A percentile compares a stretch with the other conserved stretches of the same genome.
Evolutionary conservation across 495 filamentous ascomycete genomes (phyloP).

Genomic region (Xylaria flabelliformis): DNA sequence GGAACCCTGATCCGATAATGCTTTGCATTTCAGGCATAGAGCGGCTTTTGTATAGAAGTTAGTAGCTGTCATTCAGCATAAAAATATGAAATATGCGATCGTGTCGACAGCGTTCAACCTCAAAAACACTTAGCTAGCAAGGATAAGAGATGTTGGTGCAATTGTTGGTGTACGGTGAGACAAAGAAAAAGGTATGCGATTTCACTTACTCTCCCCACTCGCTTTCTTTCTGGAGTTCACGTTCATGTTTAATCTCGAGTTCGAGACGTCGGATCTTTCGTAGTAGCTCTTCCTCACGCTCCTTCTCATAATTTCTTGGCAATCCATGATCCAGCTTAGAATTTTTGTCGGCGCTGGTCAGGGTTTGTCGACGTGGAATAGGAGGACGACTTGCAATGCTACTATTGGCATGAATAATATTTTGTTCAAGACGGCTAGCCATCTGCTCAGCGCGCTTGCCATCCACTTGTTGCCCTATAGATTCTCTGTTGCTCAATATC

Average conservation of each 20-base stretch:
- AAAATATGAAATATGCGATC: not conserved
- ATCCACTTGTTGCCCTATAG: not conserved
- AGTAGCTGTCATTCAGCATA: not conserved
- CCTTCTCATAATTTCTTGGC: not conserved
- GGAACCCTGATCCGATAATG: not conserved
- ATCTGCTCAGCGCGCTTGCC: not conserved
- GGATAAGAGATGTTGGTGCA: not conserved
- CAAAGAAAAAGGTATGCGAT: not conserved
- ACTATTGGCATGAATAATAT: not conserved
- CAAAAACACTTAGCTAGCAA: not conserved
- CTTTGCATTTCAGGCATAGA: no score
- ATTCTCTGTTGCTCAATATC: not conserved
- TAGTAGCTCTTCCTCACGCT: conserved; percentile 1
- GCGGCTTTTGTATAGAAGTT: not conserved
- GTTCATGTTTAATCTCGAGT: not conserved
- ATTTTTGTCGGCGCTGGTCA: not conserved
- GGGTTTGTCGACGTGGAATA: not conserved
- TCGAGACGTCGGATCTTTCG: not conserved
- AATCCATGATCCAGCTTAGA: not conserved
- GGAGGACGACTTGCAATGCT: not conserved
- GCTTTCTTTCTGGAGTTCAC: not conserved
- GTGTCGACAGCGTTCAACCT: not conserved
- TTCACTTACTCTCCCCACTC: not conserved
- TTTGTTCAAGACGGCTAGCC: not conserved
- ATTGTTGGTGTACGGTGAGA: not conserved